Conservation (phyloP, 106 monocot species). For the Hemerocallis citrina region DNA sequence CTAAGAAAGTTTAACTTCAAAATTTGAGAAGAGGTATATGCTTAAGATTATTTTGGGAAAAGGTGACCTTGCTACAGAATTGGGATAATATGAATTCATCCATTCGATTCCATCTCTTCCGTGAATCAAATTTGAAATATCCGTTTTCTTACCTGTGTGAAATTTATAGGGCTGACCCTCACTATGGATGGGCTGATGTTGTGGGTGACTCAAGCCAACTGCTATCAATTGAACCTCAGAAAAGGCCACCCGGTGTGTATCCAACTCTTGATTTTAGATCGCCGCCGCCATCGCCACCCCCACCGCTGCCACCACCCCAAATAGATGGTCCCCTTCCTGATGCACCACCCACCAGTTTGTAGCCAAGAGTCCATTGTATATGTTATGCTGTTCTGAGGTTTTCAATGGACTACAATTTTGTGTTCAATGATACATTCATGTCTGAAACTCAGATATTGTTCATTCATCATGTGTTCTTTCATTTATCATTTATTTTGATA, state of each 20-base stretch:
- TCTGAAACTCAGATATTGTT: slow-evolving; percentile 12
- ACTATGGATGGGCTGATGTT: slow-evolving; percentile 98
- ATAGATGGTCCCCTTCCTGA: slow-evolving; percentile 23
- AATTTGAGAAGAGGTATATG: too few species aligned
- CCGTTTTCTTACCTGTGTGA: too few species aligned
- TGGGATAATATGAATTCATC: too few species aligned
- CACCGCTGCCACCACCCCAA: not conserved
- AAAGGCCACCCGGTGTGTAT: slow-evolving; percentile 69
- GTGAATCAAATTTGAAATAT: too few species aligned
- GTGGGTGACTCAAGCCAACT: slow-evolving; percentile 84
- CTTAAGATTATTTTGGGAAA: too few species aligned
- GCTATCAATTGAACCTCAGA: slow-evolving; percentile 64
- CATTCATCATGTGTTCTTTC: slow-evolving; percentile 15
- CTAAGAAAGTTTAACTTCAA: too few species aligned
- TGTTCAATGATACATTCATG: not conserved
- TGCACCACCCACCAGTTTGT: slow-evolving; percentile 5
- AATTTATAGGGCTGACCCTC: slow-evolving; percentile 87
- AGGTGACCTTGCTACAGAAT: too few species aligned
- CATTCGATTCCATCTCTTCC: too few species aligned
- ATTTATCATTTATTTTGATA: too few species aligned
- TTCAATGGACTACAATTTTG: not conserved
- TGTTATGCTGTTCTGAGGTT: slow-evolving; percentile 2
- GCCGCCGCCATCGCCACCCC: slow-evolving; percentile 2
- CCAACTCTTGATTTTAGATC: slow-evolving; percentile 42
- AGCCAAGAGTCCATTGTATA: slow-evolving; percentile 8